phyloP scores from a whole-genome alignment of 108 stramenopile species.

The Pseudonitzschia pungens region DNA sequence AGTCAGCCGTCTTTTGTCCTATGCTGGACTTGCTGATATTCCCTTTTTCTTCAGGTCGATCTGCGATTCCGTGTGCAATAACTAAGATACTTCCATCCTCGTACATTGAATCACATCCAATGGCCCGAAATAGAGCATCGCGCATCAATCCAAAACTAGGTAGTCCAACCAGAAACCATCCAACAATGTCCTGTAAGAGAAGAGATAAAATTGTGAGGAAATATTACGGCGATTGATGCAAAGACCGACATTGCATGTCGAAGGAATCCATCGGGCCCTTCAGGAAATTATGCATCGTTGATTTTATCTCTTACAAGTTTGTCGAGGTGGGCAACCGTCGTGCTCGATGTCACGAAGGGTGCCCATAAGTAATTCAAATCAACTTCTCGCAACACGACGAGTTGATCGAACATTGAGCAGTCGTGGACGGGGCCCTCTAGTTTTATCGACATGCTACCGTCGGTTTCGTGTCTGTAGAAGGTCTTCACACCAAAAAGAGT shows the following conservation, averaged over 20 bases:
- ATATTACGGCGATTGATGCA: too few relatives aligned
- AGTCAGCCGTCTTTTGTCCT: background rate
- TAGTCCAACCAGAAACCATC: constrained; percentile 73
- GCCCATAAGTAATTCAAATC: constrained; percentile 90
- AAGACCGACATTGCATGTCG: too few relatives aligned
- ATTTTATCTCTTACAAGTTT: constrained; percentile 52
- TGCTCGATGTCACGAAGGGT: constrained; percentile 72
- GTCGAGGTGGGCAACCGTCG: constrained; percentile 73
- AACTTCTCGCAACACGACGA: constrained; percentile 84
- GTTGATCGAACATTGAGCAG: constrained; percentile 89
- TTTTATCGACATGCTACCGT: constrained; percentile 74
- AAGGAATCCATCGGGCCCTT: too few relatives aligned
- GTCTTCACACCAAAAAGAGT: constrained; percentile 82
- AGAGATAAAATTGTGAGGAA: too few relatives aligned
- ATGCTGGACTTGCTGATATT: background rate
- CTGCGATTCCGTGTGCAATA: constrained; percentile 73
- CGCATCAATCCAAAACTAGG: constrained; percentile 67
- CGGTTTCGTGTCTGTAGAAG: constrained; percentile 70
- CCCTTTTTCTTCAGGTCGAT: constrained; percentile 41
- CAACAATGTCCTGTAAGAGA: constrained; percentile 60
- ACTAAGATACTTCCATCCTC: constrained; percentile 83
- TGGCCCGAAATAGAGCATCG: constrained; percentile 79
- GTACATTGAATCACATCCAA: constrained; percentile 89
- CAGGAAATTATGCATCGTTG: too few relatives aligned
- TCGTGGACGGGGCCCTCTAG: constrained; percentile 72